Evolutionary conservation across 176 grass and related monocot species (phyloP), one percentile per base, ranked within the genome.

Genomic region (Tillandsia fasciculata): DNA sequence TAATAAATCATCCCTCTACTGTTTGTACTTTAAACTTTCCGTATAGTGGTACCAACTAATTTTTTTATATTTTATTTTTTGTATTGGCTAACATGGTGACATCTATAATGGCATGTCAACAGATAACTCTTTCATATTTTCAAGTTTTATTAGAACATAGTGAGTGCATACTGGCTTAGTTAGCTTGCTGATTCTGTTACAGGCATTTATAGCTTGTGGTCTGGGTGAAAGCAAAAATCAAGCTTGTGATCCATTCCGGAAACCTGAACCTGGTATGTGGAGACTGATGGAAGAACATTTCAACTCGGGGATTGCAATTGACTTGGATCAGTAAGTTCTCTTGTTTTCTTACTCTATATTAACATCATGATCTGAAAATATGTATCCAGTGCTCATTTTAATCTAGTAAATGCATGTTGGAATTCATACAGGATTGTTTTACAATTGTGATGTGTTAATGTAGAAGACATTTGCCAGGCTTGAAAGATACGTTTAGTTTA

Each of bases 121-220:
- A 9, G 14, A 58, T 20, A 20, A 58, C 15, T n/a, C 17, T 57
- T 58, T 58, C 18, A 17, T 56, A 13, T 59, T 59, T 59, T 59
- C 9, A 14, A 59, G 14, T 17, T 59, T 59, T 20, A 20, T 17
- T 59, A 20, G 14, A 4, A 17, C 14, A 56, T 56, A 56, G 53
- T n/a, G 53, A 14, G 15, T n/a, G 13, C 12, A n/a, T 56, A 56
- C 53, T 56, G 13, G 28, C 28, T 22, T 3, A 22, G 22, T 72
- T 15, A 71, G 8, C 50, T 27, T 29, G 9, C 29, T 22, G 2
- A 27, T 15, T 9, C 12, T 26, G 29, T 70, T 89, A 49, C 67
- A 97, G 94, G 86, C 90, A 81, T 97, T 92, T 71, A 83, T 92
- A 70, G 84, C 86, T 61, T 97, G 94, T 70, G 94, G 89, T 74